A percentile compares a stretch with the other conserved stretches of the same genome.
These are phyloP conservation scores for Picea sitchensis DNA, from an alignment of 75 land plant genomes.

Conservation along the genomic window DNA sequence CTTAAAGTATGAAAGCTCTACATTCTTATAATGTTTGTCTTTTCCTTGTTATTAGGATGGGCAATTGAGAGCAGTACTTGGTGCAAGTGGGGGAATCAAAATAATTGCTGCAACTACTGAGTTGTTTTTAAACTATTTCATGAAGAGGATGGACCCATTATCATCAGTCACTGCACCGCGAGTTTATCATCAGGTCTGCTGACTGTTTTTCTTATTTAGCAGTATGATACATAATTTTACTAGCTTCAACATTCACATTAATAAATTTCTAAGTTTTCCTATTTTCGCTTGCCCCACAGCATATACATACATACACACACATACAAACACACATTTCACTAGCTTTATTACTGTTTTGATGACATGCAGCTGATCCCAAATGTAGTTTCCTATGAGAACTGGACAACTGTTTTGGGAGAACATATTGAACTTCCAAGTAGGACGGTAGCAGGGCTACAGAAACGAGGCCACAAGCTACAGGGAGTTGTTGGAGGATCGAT, in stretches of 20 bases:
- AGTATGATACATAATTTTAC: not conserved
- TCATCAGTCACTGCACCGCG: constrained; percentile 60
- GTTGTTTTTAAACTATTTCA: constrained; percentile 65
- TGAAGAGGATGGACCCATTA: constrained; percentile 44
- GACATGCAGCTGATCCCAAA: constrained; percentile 81
- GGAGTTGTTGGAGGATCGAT: constrained; percentile 41
- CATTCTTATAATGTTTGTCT: not conserved
- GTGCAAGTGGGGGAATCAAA: constrained; percentile 78
- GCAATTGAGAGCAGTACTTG: constrained; percentile 54
- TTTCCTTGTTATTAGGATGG: constrained; percentile 40
- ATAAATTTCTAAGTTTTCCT: not conserved
- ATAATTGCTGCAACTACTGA: constrained; percentile 64
- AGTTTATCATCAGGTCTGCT: constrained; percentile 65
- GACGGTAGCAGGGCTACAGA: constrained; percentile 27
- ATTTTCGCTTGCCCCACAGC: not conserved
- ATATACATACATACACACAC: not conserved
- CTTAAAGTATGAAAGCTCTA: not conserved
- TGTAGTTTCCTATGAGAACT: constrained; percentile 63
- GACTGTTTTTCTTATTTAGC: not conserved
- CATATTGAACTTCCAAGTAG: constrained; percentile 49
- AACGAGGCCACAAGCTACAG: constrained; percentile 59
- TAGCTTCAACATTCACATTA: not conserved
- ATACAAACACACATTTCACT: not conserved
- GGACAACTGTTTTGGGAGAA: constrained; percentile 72
- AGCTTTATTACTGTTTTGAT: constrained; percentile 1